Conservation (phyloP, 495 filamentous ascomycete genomes). For the Podospora bellae-mahoneyi region DNA sequence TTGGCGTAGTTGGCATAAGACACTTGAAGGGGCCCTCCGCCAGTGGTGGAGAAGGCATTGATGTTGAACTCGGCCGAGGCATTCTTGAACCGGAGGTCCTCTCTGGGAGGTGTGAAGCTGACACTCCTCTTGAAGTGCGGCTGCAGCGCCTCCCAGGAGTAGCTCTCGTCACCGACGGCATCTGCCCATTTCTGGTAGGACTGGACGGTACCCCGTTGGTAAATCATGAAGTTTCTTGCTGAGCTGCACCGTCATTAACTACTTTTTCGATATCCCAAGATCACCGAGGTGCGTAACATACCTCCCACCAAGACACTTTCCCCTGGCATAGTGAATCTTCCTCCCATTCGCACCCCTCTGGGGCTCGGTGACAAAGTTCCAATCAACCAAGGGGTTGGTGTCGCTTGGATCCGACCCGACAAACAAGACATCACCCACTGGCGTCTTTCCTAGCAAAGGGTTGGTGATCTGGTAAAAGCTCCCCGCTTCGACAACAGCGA, state of each 20-base stretch:
- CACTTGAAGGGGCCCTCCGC: slow-evolving; percentile 49
- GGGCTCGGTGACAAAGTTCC: slow-evolving; percentile 24
- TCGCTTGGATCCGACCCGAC: neutral
- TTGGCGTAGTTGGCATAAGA: slow-evolving; percentile 49
- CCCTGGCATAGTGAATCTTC: slow-evolving; percentile 10
- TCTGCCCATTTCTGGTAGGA: slow-evolving; percentile 56
- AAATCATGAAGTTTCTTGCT: slow-evolving; percentile 7
- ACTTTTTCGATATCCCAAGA: neutral
- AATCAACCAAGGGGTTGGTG: slow-evolving; percentile 6
- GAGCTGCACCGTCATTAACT: neutral
- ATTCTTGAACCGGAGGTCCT: slow-evolving; percentile 33
- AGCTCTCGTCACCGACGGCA: slow-evolving; percentile 53
- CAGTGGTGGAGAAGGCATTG: slow-evolving; percentile 13
- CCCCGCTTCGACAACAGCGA: slow-evolving; percentile 49
- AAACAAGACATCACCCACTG: neutral
- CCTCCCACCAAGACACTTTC: slow-evolving; percentile 11
- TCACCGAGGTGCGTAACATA: neutral
- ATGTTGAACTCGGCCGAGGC: slow-evolving; percentile 45
- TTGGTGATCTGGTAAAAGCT: slow-evolving; percentile 14
- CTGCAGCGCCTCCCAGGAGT: slow-evolving; percentile 49
- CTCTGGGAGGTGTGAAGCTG: slow-evolving; percentile 51
- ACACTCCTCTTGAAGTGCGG: slow-evolving; percentile 54
- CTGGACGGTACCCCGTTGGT: slow-evolving; percentile 1
- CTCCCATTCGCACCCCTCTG: slow-evolving; percentile 16
- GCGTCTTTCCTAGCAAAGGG: neutral